These are phyloP conservation scores for Pythium rishiriense DNA, from an alignment of 352 stramenopile genomes.

Conservation along the genomic window DNA sequence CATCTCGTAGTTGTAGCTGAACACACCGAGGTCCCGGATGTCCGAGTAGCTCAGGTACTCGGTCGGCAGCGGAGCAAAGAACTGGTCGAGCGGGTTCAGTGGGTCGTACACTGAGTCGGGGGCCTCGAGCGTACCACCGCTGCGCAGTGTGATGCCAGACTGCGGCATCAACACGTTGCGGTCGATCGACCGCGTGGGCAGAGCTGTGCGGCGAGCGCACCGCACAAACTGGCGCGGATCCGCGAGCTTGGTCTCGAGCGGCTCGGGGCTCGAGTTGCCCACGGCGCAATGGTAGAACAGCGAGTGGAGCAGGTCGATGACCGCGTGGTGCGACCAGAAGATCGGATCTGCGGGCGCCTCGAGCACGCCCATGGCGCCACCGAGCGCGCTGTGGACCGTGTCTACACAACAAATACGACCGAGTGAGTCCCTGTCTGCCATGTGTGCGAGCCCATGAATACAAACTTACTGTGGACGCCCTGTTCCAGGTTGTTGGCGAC, in stretches of 20 bases:
- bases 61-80: slow-evolving; percentile 54
- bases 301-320: slow-evolving; percentile 82
- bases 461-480: slow-evolving; percentile 70
- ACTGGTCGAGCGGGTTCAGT: slow-evolving; percentile 49
- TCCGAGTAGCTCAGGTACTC: slow-evolving; percentile 77
- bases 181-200: slow-evolving; percentile 39
- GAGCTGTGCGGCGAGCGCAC: slow-evolving; percentile 45
- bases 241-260: slow-evolving; percentile 51
- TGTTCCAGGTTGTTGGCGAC: slow-evolving; percentile 73
- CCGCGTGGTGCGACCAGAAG: slow-evolving; percentile 86
- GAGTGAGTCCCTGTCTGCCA: background rate
- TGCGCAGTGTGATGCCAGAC: slow-evolving; percentile 54
- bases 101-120: slow-evolving; percentile 56
- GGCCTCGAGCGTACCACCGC: slow-evolving; percentile 39
- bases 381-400: slow-evolving; percentile 77
- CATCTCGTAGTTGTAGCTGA: slow-evolving; percentile 89
- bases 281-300: slow-evolving; percentile 86
- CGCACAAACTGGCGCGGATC: slow-evolving; percentile 64
- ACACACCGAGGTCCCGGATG: slow-evolving; percentile 65
- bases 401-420: slow-evolving; percentile 35
- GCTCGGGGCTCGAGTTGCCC: slow-evolving; percentile 53
- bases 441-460: background rate
- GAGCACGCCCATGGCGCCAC: slow-evolving; percentile 65
- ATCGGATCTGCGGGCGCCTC: slow-evolving; percentile 82
- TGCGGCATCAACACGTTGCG: slow-evolving; percentile 57